Percentiles rank a stretch among this genome's conserved stretches.
phyloP scores from a whole-genome alignment of 106 monocot species.

The Acorus gramineus region DNA sequence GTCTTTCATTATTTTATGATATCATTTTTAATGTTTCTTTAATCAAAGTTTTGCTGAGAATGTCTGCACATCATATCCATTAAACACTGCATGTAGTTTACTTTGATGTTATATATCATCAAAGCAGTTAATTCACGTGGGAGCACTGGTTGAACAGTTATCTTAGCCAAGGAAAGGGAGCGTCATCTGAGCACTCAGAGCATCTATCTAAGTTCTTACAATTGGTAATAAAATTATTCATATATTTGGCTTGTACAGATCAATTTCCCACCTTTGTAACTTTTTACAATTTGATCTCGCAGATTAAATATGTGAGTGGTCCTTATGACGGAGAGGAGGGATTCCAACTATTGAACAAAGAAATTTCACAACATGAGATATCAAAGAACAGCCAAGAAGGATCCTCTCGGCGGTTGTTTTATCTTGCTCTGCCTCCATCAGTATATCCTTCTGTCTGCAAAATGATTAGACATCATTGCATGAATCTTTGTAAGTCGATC shows the following conservation, averaged over 20 bases:
- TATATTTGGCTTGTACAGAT: not conserved
- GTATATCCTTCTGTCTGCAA: slow-evolving; percentile 92
- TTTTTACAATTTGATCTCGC: slow-evolving; percentile 10
- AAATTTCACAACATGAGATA: slow-evolving; percentile 69
- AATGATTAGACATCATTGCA: slow-evolving; percentile 88
- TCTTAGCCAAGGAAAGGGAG: slow-evolving; percentile 40
- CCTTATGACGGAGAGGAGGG: slow-evolving; percentile 83
- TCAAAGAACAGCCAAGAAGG: slow-evolving; percentile 52
- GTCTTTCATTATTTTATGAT: too few species aligned
- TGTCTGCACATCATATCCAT: too few species aligned
- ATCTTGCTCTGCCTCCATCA: slow-evolving; percentile 93
- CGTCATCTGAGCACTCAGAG: slow-evolving; percentile 33
- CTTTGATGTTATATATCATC: too few species aligned
- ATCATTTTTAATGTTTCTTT: too few species aligned
- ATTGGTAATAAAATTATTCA: slow-evolving; percentile 37
- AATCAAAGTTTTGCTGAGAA: too few species aligned
- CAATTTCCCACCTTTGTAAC: slow-evolving; percentile 1
- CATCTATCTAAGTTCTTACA: slow-evolving; percentile 59
- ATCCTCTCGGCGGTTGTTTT: slow-evolving; percentile 83
- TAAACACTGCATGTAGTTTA: too few species aligned
- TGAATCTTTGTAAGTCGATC: slow-evolving; percentile 62
- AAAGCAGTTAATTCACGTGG: not conserved
- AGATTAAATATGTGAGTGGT: slow-evolving; percentile 98
- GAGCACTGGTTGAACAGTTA: slow-evolving; percentile 34
- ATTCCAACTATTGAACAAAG: slow-evolving; percentile 64